Conservation (phyloP, 768 basidiomycete genomes). For the Tephrocybe sp. region DNA sequence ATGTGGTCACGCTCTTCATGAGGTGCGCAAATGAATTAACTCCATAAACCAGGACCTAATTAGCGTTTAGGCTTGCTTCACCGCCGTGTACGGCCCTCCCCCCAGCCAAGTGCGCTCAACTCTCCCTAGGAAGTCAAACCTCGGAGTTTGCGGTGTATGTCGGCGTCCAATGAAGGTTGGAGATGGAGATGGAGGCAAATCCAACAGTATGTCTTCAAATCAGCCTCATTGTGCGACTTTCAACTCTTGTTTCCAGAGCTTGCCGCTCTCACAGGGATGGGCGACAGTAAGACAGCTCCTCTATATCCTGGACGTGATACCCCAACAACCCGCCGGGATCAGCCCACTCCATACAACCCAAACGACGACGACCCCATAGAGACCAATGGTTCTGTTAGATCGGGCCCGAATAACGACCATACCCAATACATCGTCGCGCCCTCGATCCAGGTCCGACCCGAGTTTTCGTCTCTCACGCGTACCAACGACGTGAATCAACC, state of each 20-base stretch:
- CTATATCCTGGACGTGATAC: conserved; percentile 74
- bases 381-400: conserved; percentile 48
- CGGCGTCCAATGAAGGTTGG: conserved; percentile 95
- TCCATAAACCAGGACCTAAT: conserved; percentile 10
- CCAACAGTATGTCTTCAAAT: conserved; percentile 69
- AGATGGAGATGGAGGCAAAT: conserved; percentile 82
- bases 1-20: conserved; percentile 97
- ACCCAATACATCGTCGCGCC: conserved; percentile 84
- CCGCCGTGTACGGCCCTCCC: conserved; percentile 92
- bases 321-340: conserved; percentile 41
- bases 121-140: conserved; percentile 67
- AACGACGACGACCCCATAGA: conserved; percentile 88
- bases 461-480: conserved; percentile 82
- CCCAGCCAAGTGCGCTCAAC: conserved; percentile 55
- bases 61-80: conserved; percentile 81
- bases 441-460: conserved; percentile 90
- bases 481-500: conserved; percentile 73
- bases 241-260: conserved; percentile 58
- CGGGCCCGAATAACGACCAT: conserved; percentile 42
- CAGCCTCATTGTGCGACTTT: conserved; percentile 9
- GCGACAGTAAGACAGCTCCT: conserved; percentile 51
- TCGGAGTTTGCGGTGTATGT: conserved; percentile 97
- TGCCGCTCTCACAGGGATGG: conserved; percentile 91
- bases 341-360: conserved; percentile 55
- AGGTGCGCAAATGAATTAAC: conserved; percentile 43